A percentile compares a stretch with the other conserved stretches of the same genome.
Conservation (phyloP, 345 rosid species). For the Rubroshorea leprosula region DNA sequence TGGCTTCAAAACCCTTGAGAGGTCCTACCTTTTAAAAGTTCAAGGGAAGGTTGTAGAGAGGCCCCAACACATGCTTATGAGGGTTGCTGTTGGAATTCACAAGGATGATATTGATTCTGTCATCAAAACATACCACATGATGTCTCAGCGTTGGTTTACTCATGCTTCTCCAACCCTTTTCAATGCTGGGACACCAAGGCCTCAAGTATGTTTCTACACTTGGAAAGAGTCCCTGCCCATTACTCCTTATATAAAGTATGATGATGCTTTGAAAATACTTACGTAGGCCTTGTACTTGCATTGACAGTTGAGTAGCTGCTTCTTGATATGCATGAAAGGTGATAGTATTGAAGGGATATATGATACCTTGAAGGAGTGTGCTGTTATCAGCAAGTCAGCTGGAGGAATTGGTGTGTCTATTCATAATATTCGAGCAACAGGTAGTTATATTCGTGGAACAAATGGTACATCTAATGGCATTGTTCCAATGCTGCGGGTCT, state of each 20-base stretch:
- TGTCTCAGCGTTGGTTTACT: constrained; percentile 95
- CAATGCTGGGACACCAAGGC: constrained; percentile 89
- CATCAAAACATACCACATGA: constrained; percentile 72
- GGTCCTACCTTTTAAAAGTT: constrained; percentile 83
- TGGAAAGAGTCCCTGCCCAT: not conserved
- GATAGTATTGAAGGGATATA: constrained; percentile 93
- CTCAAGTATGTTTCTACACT: constrained; percentile 44
- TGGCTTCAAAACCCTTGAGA: constrained; percentile 90
- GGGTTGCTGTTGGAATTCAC: constrained; percentile 89
- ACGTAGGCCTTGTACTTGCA: not conserved
- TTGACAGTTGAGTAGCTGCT: constrained; percentile 83
- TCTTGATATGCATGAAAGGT: constrained; percentile 86
- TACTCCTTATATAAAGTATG: not conserved
- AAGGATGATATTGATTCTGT: constrained; percentile 69
- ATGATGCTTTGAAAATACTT: not conserved
- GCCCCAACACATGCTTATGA: constrained; percentile 95
- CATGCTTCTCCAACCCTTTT: constrained; percentile 96
- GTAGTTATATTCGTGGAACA: constrained; percentile 81
- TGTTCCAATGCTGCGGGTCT: constrained; percentile 76
- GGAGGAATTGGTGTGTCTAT: constrained; percentile 90
- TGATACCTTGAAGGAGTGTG: constrained; percentile 91
- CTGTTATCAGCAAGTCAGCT: constrained; percentile 90
- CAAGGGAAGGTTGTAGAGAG: constrained; percentile 84
- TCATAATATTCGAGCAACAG: constrained; percentile 79
- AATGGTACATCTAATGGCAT: constrained; percentile 83